These are phyloP conservation scores for Cadophora sp. DNA, from an alignment of 2,329 filamentous ascomycete genomes.

Conservation along the genomic window DNA sequence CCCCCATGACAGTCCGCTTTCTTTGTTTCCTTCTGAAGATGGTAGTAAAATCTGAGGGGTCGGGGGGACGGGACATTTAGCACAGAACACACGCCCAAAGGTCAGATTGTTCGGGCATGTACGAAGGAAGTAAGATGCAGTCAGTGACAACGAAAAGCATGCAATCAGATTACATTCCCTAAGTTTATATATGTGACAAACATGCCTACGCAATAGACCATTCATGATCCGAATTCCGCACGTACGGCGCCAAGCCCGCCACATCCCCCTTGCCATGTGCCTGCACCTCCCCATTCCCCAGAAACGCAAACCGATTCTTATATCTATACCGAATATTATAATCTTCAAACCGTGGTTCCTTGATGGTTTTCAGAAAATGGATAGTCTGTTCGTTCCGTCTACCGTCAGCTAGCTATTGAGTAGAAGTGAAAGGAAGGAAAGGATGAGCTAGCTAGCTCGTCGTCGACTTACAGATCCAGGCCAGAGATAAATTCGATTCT, in stretches of 20 bases:
- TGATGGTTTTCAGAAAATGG: neutral
- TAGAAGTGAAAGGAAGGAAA: neutral
- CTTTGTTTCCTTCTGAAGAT: neutral
- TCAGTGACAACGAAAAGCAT: neutral
- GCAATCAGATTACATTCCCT: neutral
- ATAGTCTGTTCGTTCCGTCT: neutral
- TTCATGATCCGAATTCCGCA: neutral
- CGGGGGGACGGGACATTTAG: neutral
- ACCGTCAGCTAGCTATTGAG: neutral
- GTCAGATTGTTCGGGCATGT: neutral
- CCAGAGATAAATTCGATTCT: neutral
- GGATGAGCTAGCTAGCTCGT: neutral
- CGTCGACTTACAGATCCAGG: neutral
- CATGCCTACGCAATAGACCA: neutral
- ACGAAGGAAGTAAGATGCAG: neutral
- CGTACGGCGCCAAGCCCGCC: neutral
- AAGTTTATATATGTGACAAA: neutral
- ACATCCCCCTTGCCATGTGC: neutral
- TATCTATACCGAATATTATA: neutral
- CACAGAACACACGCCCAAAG: neutral
- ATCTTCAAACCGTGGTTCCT: neutral
- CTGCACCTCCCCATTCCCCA: neutral
- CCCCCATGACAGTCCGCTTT: neutral
- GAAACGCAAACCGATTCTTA: neutral
- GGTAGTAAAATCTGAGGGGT: neutral